These are phyloP conservation scores for Pichia sp. DNA, from an alignment of 1,139 yeast genomes.

Conservation along the genomic window DNA sequence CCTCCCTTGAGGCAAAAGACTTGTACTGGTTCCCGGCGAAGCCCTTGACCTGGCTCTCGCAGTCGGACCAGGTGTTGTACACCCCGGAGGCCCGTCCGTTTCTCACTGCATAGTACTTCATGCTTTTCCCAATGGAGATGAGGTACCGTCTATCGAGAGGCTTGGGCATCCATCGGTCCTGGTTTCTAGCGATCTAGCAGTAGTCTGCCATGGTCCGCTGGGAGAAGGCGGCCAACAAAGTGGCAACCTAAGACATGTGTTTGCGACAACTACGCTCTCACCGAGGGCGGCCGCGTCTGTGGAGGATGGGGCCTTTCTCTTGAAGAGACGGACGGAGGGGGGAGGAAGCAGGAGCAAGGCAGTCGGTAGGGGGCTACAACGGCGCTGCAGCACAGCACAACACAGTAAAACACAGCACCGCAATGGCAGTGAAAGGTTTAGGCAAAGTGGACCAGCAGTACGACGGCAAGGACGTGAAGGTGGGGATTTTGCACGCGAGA, in stretches of 20 bases:
- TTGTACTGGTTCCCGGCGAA: slow-evolving; percentile 18
- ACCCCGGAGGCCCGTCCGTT: slow-evolving; percentile 21
- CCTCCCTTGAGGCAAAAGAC: slow-evolving; percentile 17
- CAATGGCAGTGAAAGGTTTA: slow-evolving; percentile 76
- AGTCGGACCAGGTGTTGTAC: slow-evolving; percentile 19
- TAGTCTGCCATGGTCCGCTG: no score
- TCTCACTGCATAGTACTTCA: slow-evolving; percentile 24
- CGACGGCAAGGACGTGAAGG: slow-evolving; percentile 64
- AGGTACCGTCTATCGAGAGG: background rate
- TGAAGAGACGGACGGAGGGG: no score
- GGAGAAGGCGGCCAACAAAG: no score
- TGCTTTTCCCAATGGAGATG: background rate
- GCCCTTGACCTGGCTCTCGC: slow-evolving; percentile 20
- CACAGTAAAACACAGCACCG: no score
- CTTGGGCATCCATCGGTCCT: background rate
- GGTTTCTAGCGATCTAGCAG: no score
- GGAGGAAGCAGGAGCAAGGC: no score
- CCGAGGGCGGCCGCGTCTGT: no score
- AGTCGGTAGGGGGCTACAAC: no score
- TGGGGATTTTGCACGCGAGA: slow-evolving; percentile 91
- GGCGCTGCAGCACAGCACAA: no score
- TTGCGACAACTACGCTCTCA: no score
- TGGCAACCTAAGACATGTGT: no score
- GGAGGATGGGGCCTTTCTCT: no score
- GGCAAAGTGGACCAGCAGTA: slow-evolving; percentile 69